phyloP scores from a whole-genome alignment of 495 filamentous ascomycete species.

The Chaetomium tenue region DNA sequence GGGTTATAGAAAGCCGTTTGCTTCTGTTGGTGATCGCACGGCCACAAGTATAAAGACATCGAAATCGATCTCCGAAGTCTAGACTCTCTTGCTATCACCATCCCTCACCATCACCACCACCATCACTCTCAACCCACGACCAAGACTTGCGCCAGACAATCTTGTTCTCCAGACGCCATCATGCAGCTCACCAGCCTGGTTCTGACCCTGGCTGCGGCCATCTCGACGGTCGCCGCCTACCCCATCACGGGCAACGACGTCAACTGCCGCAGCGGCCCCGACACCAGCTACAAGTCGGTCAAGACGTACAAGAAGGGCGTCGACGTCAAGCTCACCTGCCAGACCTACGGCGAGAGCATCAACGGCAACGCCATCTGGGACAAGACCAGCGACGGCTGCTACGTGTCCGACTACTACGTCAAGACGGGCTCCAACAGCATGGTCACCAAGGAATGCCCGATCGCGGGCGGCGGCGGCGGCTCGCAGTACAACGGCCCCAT shows the following conservation, averaged over 20 bases:
- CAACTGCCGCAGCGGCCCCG: slow-evolving; percentile 31
- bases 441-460: slow-evolving; percentile 20
- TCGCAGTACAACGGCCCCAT: slow-evolving; percentile 20
- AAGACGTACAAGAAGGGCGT: slow-evolving; percentile 22
- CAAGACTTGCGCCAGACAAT: background rate
- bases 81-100: background rate
- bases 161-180: background rate
- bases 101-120: background rate
- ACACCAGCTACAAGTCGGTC: slow-evolving; percentile 24
- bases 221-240: slow-evolving; percentile 23
- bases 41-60: background rate
- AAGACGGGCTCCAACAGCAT: slow-evolving; percentile 26
- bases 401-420: slow-evolving; percentile 34
- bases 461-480: background rate
- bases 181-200: slow-evolving; percentile 19
- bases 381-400: slow-evolving; percentile 34
- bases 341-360: slow-evolving; percentile 25
- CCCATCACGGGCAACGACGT: slow-evolving; percentile 26
- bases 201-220: slow-evolving; percentile 11
- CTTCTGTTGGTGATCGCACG: background rate
- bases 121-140: background rate
- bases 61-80: background rate
- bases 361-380: slow-evolving; percentile 32
- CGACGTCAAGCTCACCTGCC: slow-evolving; percentile 30
- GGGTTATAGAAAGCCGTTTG: background rate